phyloP scores from a whole-genome alignment of 768 basidiomycete species.

The Rhodotorula diobovata region DNA sequence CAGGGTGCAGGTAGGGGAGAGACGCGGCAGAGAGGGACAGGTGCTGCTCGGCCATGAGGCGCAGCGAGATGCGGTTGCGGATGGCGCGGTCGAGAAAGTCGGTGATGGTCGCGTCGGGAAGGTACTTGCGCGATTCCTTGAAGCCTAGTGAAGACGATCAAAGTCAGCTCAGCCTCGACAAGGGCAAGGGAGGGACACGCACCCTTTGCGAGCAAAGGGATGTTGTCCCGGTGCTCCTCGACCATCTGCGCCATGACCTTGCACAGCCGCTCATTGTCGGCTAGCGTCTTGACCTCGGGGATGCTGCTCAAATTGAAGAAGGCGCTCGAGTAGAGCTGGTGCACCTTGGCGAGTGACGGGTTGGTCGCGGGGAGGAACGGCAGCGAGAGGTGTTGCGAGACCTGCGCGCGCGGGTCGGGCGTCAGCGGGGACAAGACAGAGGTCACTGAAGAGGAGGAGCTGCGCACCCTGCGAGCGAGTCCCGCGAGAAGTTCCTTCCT shows the following conservation, averaged over 20 bases:
- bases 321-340: conserved; percentile 39
- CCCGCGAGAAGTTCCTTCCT: conserved; percentile 34
- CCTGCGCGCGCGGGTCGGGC: background rate
- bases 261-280: conserved; percentile 67
- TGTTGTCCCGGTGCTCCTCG: conserved; percentile 74
- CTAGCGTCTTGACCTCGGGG: conserved; percentile 55
- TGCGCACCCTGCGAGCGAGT: conserved; percentile 36
- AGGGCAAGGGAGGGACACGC: conserved; percentile 39
- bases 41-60: conserved; percentile 78
- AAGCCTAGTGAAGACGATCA: conserved; percentile 55
- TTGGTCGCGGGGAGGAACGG: conserved; percentile 41
- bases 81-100: conserved; percentile 78
- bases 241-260: conserved; percentile 67
- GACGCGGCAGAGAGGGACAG: conserved; percentile 67
- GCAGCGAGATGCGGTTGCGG: conserved; percentile 77
- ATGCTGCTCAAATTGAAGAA: conserved; percentile 37
- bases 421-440: background rate
- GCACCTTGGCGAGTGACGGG: conserved; percentile 38
- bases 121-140: conserved; percentile 77
- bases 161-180: background rate
- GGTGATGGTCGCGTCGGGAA: conserved; percentile 72
- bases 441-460: too few species aligned
- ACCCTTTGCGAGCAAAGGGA: conserved; percentile 88
- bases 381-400: conserved; percentile 36
- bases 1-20: conserved; percentile 16